phyloP scores from a whole-genome alignment of 352 stramenopile genomes.

The Achlya hypogyna region DNA sequence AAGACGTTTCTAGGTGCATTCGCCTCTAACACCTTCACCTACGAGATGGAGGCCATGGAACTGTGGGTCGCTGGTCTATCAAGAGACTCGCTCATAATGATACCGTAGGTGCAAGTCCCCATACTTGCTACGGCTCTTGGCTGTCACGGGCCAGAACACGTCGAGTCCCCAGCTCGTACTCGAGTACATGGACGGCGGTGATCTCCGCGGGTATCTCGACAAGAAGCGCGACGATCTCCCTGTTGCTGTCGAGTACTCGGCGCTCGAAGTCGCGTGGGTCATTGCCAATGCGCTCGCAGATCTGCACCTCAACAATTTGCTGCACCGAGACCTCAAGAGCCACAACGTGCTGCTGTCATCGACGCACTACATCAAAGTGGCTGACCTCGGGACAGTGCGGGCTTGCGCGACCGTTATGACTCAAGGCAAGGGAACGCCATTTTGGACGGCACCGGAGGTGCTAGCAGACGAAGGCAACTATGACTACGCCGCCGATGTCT shows the following conservation, averaged over 20 bases:
- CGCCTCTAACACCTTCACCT: too few species aligned
- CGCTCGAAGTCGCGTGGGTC: background rate
- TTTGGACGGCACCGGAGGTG: background rate
- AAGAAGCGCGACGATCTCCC: background rate
- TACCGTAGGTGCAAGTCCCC: background rate
- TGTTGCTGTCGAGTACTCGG: background rate
- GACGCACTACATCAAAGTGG: background rate
- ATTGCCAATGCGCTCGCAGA: background rate
- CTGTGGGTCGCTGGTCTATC: too few species aligned
- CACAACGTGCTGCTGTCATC: background rate
- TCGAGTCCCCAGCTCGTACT: background rate
- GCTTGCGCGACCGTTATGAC: background rate
- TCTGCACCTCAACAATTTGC: background rate
- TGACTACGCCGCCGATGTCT: background rate
- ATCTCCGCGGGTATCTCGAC: background rate
- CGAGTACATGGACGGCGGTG: background rate
- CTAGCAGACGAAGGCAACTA: background rate
- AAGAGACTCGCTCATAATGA: too few species aligned
- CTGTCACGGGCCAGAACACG: background rate
- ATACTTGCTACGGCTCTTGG: background rate
- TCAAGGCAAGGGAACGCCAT: background rate
- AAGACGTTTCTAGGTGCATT: too few species aligned
- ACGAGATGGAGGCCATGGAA: too few species aligned
- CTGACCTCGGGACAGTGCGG: background rate
- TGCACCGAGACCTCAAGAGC: background rate